Evolutionary conservation across 805 yeast genomes (phyloP), one percentile per base, ranked within the genome.

Genomic region (Clavispora asparagi): DNA sequence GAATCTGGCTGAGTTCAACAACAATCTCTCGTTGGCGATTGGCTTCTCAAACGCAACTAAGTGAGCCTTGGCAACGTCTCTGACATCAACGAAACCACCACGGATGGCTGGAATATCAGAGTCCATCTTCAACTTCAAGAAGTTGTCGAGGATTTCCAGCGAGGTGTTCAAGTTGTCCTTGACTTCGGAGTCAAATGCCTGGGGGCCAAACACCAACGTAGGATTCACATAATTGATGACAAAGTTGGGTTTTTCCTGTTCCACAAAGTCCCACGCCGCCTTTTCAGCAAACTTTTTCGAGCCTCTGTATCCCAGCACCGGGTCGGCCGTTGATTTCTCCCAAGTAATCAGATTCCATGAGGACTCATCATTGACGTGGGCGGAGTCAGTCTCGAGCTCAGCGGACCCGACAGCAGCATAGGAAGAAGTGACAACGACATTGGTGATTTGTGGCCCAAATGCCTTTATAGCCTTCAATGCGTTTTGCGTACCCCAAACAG

Each of bases 41-140:
- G n/a, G n/a, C 40, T 47, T 43, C 35, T 51, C 53, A 14, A 53
- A 48, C n/a, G 55, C 56, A 7, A 50, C 45, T 47, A 50, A 40
- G 56, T 83, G 87, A 7, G 83, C 80, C 44, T 57, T 58, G n/a
- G n/a, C n/a, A n/a, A n/a, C n/a, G n/a, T n/a, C 87, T 56, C 85
- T 71, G 6, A 82, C 86, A 59, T 82, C 85, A 43, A 58, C 60
- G 57, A 60, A 67, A 28, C 59, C 64, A 30, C 62, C 71, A 29
- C 28, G 46, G 27, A 37, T 23, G 13, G 44, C 43, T 14, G 69
- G 62, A 31, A 68, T 43, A 10, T 45, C 43, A 8, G 49, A 44
- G 2, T 44, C n/a, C 49, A 16, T 55, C 50, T 30, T 50, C 56
- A 54, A 60, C 47, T 67, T 67, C 35, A 68, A 65, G 40, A 71